A percentile compares a stretch with the other conserved stretches of the same genome.
Conservation (phyloP, 1,284 basidiomycete genomes). For the Bjerkandera adusta region DNA sequence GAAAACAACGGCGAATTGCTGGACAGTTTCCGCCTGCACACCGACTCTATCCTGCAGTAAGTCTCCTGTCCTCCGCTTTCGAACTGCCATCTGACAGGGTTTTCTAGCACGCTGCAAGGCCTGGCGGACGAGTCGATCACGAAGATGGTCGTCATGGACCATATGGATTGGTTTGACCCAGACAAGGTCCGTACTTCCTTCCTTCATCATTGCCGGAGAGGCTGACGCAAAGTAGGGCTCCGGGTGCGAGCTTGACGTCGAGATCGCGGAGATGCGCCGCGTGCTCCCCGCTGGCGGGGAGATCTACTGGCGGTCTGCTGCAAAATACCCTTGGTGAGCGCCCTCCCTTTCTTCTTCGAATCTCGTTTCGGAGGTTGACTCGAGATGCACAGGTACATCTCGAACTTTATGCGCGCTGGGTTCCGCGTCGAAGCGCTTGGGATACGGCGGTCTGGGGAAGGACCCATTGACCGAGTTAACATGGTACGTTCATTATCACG, state of each 20-base stretch:
- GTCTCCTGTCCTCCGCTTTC: conserved; percentile 23
- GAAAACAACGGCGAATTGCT: conserved; percentile 46
- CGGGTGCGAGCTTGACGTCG: conserved; percentile 8
- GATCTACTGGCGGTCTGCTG: conserved; percentile 15
- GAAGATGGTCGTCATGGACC: conserved; percentile 78
- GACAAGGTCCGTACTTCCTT: conserved; percentile 7
- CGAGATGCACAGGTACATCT: conserved; percentile 11
- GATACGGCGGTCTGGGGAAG: conserved; percentile 5
- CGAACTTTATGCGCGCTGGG: conserved; percentile 7
- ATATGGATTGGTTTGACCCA: conserved; percentile 37
- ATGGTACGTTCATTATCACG: conserved; percentile 9
- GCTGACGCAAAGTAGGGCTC: conserved; percentile 2
- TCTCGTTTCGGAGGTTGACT: not conserved
- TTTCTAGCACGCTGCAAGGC: conserved; percentile 53
- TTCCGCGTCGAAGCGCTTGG: conserved; percentile 14
- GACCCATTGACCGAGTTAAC: conserved; percentile 16
- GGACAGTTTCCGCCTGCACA: conserved; percentile 75
- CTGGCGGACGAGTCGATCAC: conserved; percentile 56
- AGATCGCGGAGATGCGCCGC: conserved; percentile 15
- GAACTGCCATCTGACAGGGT: not conserved
- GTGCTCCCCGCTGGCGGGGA: conserved; percentile 11
- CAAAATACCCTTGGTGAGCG: conserved; percentile 13
- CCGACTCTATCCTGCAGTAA: conserved; percentile 76
- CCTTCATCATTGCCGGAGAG: not conserved
- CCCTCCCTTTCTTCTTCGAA: not conserved